Base-by-base conservation (phyloP, 2,329 filamentous ascomycete species). In the Fusarium succisae region DNA sequence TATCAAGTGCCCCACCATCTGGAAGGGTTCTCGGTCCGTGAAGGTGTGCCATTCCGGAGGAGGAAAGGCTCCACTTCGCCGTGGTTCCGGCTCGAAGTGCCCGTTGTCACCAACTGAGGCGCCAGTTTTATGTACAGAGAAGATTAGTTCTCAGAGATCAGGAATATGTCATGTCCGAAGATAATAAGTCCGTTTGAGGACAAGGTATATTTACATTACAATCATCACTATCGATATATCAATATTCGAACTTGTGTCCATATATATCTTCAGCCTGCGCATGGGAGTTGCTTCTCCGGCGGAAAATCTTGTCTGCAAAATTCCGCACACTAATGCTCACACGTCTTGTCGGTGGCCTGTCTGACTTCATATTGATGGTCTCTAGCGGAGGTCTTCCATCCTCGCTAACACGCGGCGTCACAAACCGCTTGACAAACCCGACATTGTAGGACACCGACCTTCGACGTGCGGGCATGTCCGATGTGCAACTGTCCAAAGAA, bases 301-400 rank as follows among this genome's bases (percentile, higher is more conserved):
- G 78, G 67, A 80, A 80, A 39, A 80, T 73, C 32, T 69, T 79
- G 32, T 80, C 78, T 45, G 79, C 75, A 43, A 80, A 72, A 45
- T 76, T 72, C 48, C 78, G 73, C 59, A 80, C 72, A 39, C 76
- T 75, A 48, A 80, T 67, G 48, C 78, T 79, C 54, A 79, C 69
- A 24, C 79, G 76, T 66, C 79, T 75, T 50, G 78, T 75, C 14
- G 73, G 63, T 24, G 72, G 61, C 30, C 75, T 78, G 30, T 79
- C 76, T 38, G 62, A 47, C 37, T 77, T 76, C 22, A 66, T 30
- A 41, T 74, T 64, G n/a, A 79, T 65, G 11, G 43, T 66, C 39
- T 77, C 75, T 3, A 75, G 37, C 15, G 76, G 63, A 43, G 74
- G 77, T 50, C 73, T 69, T 47, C 75, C 77, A 41, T 79, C 77